A percentile compares a stretch with the other conserved stretches of the same genome.
Conservation (phyloP, 768 basidiomycete genomes). For the Rhizopogon rudus region DNA sequence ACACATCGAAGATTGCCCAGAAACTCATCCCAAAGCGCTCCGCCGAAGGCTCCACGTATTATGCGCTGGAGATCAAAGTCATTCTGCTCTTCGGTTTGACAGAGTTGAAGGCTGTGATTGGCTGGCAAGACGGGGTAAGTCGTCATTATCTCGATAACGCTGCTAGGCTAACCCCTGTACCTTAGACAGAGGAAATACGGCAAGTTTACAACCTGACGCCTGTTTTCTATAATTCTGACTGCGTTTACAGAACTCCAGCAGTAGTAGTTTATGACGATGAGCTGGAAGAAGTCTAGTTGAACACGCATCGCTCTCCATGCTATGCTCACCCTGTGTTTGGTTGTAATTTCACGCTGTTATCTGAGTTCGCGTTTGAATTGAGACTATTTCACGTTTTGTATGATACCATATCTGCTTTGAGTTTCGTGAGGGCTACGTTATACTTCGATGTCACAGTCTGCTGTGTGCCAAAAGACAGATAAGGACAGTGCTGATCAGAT, state of each 20-base stretch:
- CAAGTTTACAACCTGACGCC: conserved; percentile 2
- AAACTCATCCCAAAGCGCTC: conserved; percentile 16
- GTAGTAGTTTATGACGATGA: conserved; percentile 25
- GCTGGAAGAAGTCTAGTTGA: conserved; percentile 1
- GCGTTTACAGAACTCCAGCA: conserved; percentile 20
- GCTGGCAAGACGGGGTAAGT: conserved; percentile 47
- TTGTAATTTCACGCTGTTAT: conserved; percentile 1
- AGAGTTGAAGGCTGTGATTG: conserved; percentile 47
- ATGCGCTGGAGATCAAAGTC: conserved; percentile 27
- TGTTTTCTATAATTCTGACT: neutral
- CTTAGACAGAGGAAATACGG: conserved; percentile 35
- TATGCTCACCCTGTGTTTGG: neutral
- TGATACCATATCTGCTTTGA: neutral
- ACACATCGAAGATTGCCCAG: conserved; percentile 25
- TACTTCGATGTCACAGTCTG: neutral
- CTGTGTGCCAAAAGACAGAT: neutral
- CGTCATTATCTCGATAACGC: neutral
- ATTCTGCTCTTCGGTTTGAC: conserved; percentile 49
- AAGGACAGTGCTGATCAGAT: neutral
- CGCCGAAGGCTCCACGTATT: conserved; percentile 19
- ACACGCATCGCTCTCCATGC: neutral
- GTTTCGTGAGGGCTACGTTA: neutral
- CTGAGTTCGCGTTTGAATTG: neutral
- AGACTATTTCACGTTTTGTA: neutral
- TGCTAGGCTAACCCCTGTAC: neutral